Evolutionary conservation across 148 eudicot species (phyloP).

Genomic region (Rhododendron simsii): DNA sequence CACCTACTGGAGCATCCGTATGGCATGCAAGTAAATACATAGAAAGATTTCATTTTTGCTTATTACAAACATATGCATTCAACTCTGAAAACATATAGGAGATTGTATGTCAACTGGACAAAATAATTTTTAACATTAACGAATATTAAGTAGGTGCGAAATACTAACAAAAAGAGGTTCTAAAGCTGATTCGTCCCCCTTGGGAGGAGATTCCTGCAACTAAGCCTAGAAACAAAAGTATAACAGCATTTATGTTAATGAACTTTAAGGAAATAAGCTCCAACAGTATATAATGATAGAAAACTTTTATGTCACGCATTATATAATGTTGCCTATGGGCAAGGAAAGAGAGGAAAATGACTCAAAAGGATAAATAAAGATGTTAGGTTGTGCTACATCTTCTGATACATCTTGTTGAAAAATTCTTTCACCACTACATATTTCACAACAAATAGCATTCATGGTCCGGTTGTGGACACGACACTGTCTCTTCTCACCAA

Average conservation of each 20-base stretch:
- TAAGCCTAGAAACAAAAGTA: not conserved
- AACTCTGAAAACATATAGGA: not conserved
- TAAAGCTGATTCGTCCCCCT: not conserved
- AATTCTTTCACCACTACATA: not conserved
- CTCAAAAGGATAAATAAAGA: not conserved
- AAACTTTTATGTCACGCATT: not conserved
- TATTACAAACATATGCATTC: not conserved
- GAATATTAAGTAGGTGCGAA: not conserved
- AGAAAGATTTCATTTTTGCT: not conserved
- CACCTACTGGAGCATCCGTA: not conserved
- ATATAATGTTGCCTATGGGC: not conserved
- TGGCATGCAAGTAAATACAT: not conserved
- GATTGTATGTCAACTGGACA: not conserved
- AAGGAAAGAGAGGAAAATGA: not conserved
- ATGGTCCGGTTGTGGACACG: not conserved
- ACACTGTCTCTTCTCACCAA: not conserved
- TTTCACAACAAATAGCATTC: not conserved
- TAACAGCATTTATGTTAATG: not conserved
- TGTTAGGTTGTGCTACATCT: not conserved
- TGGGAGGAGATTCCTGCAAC: not conserved
- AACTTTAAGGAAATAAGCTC: not conserved
- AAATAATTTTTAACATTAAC: not conserved
- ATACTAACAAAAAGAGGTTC: not conserved
- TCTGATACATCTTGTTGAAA: not conserved
- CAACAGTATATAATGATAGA: not conserved